Evolutionary conservation across 2,329 filamentous ascomycete genomes (phyloP).

Genomic region (Colletotrichum sp.): DNA sequence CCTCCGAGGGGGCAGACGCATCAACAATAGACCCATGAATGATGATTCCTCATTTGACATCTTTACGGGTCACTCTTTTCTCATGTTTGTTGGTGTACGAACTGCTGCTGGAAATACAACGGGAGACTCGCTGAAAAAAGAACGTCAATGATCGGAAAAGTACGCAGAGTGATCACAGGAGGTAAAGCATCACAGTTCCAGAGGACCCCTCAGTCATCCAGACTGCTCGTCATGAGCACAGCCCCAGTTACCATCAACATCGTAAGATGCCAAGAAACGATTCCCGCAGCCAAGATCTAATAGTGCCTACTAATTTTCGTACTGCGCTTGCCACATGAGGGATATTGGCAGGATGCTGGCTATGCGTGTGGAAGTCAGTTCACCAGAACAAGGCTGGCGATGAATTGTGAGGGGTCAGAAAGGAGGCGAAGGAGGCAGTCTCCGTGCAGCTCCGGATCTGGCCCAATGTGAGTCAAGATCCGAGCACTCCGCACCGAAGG

Average conservation of each 20-base stretch:
- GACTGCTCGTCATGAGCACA: background rate
- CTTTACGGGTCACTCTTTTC: no score
- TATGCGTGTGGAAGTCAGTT: background rate
- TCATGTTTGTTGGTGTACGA: no score
- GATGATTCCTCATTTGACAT: no score
- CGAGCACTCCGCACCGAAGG: background rate
- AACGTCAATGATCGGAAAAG: no score
- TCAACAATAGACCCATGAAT: no score
- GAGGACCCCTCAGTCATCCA: background rate
- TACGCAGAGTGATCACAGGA: no score
- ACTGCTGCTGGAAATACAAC: no score
- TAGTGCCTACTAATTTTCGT: background rate
- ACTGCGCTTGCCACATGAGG: background rate
- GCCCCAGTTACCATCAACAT: background rate
- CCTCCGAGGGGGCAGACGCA: no score
- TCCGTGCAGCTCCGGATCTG: background rate
- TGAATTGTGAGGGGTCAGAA: background rate
- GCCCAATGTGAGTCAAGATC: background rate
- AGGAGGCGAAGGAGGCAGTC: background rate
- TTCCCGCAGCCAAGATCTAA: background rate
- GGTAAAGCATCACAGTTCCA: no score
- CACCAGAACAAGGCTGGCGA: background rate
- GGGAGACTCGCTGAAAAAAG: no score
- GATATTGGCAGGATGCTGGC: background rate
- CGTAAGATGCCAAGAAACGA: conserved; percentile 18